Evolutionary conservation across 805 yeast species (phyloP), one percentile per base, ranked within the genome.

Genomic region (Kuraishia cidri): DNA sequence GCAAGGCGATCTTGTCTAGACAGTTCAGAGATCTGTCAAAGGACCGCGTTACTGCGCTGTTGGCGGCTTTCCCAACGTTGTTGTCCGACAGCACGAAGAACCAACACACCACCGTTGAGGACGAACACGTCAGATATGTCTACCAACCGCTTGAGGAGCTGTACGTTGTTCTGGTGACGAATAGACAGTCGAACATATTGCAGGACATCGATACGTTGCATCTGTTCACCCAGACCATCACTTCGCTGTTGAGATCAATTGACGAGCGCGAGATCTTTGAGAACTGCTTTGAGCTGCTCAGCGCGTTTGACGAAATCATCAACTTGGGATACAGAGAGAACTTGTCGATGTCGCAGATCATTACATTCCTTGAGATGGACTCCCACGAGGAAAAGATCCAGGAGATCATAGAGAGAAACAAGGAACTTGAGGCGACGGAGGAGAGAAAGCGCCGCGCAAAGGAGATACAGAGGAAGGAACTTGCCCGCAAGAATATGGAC

Each of bases 321-420:
- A 76, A 77, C 33, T 66, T 85, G 60, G 98, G 98, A 12, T 86
- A 80, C 64, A 77, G 84, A 43, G 99, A 92, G 56, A 82, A 86
- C 57, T 63, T 90, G 43, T 75, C 92, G 1, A 55, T 80, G 42
- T 56, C 77, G 38, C 97, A 92, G 62, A 82, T 92, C 42, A 76
- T 74, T 55, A 84, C 94, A 9, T 90, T 84, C 60, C 66, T 92
- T 63, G 90, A 86, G 53, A 90, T 92, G 97, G 97, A 92, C 60
- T 83, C 95, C 26, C 97, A 92, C 56, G 98, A 92, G 61, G 99
- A 92, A 62, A 90, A 85, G 66, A 90, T 94, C 52, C 97, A 92
- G 66, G 97, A 92, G 55, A 88, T 92, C 54, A 92, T 92, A 48
- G 97, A 86, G 61, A 78, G 88, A 57, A 92, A 92, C 66, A 92